These are phyloP conservation scores for Tausonia pullulans DNA, from an alignment of 1,284 basidiomycete species.

Conservation along the genomic window DNA sequence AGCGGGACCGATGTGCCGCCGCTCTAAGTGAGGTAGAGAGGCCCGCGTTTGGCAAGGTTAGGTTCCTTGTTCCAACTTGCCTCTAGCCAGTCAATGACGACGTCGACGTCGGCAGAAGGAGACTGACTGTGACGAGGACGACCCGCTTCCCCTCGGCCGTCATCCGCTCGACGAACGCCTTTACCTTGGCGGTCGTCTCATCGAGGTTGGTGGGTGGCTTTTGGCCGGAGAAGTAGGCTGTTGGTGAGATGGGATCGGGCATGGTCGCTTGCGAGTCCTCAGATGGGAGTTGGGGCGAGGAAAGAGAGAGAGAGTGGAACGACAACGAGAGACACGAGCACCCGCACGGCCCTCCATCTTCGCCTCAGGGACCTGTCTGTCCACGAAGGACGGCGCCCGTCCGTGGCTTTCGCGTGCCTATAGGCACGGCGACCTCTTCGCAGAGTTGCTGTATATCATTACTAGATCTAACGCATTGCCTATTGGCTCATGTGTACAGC, in stretches of 20 bases:
- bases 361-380: too few relatives aligned
- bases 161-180: conserved; percentile 62
- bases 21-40: conserved; percentile 45
- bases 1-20: conserved; percentile 91
- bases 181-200: conserved; percentile 50
- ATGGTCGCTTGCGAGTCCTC: not conserved
- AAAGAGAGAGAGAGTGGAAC: not conserved
- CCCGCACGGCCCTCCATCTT: too few relatives aligned
- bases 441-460: too few relatives aligned
- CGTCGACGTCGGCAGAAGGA: not conserved
- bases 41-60: conserved; percentile 5
- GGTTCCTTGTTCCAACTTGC: conserved; percentile 12
- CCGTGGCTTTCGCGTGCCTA: too few relatives aligned
- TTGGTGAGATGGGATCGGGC: conserved; percentile 49
- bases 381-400: too few relatives aligned
- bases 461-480: too few relatives aligned
- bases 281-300: not conserved
- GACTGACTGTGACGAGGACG: conserved; percentile 80
- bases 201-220: conserved; percentile 57
- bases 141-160: conserved; percentile 55
- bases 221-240: conserved; percentile 76
- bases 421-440: too few relatives aligned
- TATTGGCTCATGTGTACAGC: too few relatives aligned
- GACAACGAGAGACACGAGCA: too few relatives aligned
- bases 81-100: conserved; percentile 13